These are phyloP conservation scores for Melastoma malabathricum DNA, from an alignment of 345 rosid species.

Conservation along the genomic window DNA sequence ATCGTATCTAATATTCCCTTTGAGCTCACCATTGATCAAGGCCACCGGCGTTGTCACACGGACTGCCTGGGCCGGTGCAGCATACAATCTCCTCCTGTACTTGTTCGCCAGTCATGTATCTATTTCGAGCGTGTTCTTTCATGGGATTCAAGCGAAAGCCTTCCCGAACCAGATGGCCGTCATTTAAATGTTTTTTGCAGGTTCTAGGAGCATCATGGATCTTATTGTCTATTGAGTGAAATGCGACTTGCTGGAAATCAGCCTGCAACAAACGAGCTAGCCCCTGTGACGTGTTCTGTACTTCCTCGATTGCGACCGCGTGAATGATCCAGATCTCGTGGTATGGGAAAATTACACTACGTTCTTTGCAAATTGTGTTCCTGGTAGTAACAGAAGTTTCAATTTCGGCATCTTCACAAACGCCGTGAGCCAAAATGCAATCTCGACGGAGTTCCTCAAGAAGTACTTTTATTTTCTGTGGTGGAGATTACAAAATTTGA, in stretches of 20 bases:
- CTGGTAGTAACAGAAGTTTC: conserved; percentile 18
- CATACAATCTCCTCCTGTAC: conserved; percentile 64
- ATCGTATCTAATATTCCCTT: conserved; percentile 59
- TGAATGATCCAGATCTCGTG: conserved; percentile 15
- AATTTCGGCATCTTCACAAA: conserved; percentile 49
- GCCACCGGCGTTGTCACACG: conserved; percentile 66
- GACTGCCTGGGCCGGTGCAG: conserved; percentile 99
- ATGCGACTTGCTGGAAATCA: conserved; percentile 73
- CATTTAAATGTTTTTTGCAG: conserved; percentile 19
- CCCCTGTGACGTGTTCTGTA: conserved; percentile 22
- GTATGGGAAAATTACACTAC: conserved; percentile 44
- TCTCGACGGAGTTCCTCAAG: conserved; percentile 38
- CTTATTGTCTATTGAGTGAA: conserved; percentile 61
- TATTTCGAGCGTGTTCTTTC: background rate
- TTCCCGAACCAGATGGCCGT: background rate
- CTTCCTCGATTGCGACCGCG: conserved; percentile 47
- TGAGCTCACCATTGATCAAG: conserved; percentile 53
- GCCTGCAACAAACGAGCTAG: conserved; percentile 33
- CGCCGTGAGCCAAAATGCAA: conserved; percentile 40
- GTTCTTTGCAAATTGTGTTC: conserved; percentile 48
- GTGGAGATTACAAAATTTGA: conserved; percentile 88
- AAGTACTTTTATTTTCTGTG: conserved; percentile 74
- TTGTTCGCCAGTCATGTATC: conserved; percentile 92
- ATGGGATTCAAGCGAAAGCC: background rate
- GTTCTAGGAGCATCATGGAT: conserved; percentile 82